Conservation (phyloP, 2,329 filamentous ascomycete species). For the Plectosphaerella plurivora region DNA sequence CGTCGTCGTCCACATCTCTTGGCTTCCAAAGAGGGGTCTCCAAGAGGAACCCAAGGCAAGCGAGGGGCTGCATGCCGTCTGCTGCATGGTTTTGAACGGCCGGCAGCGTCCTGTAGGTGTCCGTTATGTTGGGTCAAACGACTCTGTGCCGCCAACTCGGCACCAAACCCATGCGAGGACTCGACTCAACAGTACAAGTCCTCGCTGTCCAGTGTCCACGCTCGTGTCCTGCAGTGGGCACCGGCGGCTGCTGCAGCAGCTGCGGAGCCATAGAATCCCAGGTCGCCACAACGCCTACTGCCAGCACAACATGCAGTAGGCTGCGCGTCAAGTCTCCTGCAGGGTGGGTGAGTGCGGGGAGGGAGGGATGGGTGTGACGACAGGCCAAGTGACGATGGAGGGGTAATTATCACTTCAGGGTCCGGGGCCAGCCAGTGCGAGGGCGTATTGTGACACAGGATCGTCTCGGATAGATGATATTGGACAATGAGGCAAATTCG, state of each 20-base stretch:
- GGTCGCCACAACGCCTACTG: constrained; percentile 9
- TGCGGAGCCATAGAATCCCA: not conserved
- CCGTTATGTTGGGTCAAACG: not conserved
- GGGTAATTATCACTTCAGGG: not conserved
- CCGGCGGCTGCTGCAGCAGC: not conserved
- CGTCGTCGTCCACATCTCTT: too few species aligned
- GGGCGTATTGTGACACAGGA: too few species aligned
- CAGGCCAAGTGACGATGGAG: constrained; percentile 2
- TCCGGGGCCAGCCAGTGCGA: not conserved
- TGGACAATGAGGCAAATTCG: too few species aligned
- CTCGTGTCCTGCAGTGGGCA: not conserved
- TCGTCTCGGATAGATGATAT: too few species aligned
- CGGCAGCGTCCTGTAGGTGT: not conserved
- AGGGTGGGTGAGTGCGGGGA: constrained; percentile 11
- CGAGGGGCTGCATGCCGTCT: too few species aligned
- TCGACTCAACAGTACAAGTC: too few species aligned
- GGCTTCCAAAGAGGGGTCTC: too few species aligned
- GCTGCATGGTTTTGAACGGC: too few species aligned
- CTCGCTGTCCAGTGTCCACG: not conserved
- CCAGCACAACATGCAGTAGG: constrained; percentile 14
- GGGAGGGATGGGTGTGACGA: constrained; percentile 8
- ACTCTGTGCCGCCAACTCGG: not conserved
- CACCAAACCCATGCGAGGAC: too few species aligned
- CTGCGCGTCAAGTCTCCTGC: constrained; percentile 9
- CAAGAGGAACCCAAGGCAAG: too few species aligned